Evolutionary conservation across 495 filamentous ascomycete species (phyloP), one percentile per base, ranked within the genome.

Genomic region (Paragyromitra xinjiangensis): DNA sequence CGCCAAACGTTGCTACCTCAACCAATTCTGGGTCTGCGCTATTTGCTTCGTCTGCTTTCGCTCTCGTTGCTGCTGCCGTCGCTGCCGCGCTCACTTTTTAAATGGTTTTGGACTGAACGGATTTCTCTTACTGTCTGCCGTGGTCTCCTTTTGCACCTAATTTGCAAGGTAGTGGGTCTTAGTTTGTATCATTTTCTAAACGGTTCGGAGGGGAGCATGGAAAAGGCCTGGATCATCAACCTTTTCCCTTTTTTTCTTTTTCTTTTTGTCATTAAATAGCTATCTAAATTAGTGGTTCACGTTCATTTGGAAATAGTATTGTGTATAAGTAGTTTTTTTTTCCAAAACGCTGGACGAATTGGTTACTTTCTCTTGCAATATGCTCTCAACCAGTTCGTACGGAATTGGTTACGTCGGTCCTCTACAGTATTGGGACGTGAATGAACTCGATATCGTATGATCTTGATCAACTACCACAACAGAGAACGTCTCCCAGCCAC

Each of bases 331-430:
- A 45, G 37, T 42, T 34, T 48, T 48, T 48, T 48, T 48, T 19
- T 45, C n/a, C 61, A 61, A 73, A 19, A 40, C 68, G 51, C 73
- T 64, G 61, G 73, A 12, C 59, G 61, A 42, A 75, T 72, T 58
- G 48, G 58, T 72, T 63, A 51, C 42, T 56, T 70, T 53, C 29
- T 37, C 51, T 45, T 53, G 22, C 16, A 14, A 66, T 22, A 24
- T 66, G 44, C 12, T 14, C 22, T 42, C 1, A 6, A 48, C 9
- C 24, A 8, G 22, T 14, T 29, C 37, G 14, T 14, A 14, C 45
- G 5, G 19, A 66, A 66, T 22, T 1, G 5, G 53, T 51, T 51
- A 1, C 48, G 22, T 44, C 24, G 12, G 19, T 9, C 40, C 6
- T 45, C 26, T 26, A 14, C 40, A 48, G 40, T n/a, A 59, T 37